phyloP scores from a whole-genome alignment of 352 stramenopile species.

The Pythium dissimile region DNA sequence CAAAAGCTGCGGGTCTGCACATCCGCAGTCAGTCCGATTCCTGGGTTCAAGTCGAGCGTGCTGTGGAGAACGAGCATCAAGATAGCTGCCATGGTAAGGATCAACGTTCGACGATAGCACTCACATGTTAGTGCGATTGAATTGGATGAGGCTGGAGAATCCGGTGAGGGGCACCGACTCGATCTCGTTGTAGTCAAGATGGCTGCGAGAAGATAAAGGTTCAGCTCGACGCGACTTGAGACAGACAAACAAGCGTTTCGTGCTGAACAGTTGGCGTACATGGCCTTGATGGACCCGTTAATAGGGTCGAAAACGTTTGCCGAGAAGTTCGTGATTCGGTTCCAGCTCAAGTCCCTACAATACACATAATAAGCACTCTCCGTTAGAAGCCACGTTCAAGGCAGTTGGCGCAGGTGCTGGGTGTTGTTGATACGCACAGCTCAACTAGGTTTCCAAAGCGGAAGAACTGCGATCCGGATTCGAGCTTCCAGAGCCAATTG shows the following conservation, averaged over 20 bases:
- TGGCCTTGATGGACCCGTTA: constrained; percentile 38
- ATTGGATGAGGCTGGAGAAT: constrained; percentile 42
- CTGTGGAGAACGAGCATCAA: constrained; percentile 27
- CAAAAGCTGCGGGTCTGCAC: constrained; percentile 37
- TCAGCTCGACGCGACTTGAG: no score
- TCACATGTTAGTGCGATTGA: constrained; percentile 47
- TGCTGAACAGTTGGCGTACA: no score
- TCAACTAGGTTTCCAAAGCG: constrained; percentile 38
- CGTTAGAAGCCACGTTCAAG: background rate
- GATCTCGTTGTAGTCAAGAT: constrained; percentile 61
- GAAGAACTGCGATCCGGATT: constrained; percentile 42
- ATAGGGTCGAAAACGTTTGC: constrained; percentile 41
- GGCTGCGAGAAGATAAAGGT: no score
- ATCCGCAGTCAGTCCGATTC: constrained; percentile 35
- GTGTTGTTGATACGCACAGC: constrained; percentile 31
- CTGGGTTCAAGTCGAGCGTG: constrained; percentile 47
- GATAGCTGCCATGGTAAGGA: no score
- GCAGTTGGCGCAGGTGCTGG: background rate
- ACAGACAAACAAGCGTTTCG: background rate
- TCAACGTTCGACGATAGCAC: no score
- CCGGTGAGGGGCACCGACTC: constrained; percentile 51
- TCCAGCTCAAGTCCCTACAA: constrained; percentile 51
- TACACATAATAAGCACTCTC: background rate
- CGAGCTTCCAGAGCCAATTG: constrained; percentile 59
- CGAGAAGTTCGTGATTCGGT: constrained; percentile 59